Base-by-base conservation (phyloP, 345 rosid genomes). In the Leavenworthia alabamica region DNA sequence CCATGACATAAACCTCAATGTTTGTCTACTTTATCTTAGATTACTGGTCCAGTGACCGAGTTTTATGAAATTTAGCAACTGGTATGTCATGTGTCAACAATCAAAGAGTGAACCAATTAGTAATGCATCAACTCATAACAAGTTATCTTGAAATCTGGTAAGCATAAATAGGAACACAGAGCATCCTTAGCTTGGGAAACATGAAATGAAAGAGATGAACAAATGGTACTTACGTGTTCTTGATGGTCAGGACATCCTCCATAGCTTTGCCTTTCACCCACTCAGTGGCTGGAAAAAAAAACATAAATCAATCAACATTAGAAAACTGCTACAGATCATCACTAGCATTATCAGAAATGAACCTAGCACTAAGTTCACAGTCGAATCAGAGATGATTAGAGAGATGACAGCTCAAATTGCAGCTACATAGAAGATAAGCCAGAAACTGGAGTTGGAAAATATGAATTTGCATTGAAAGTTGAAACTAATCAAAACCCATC, bases 211-310 rank as follows among this genome's bases (percentile, higher is more conserved):
- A 52, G 49, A 55, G 29, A 15, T 32, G 33, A 57, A 7, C 35
- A 0, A 19, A 51, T 29, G 14, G 5, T 22, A 70, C 97, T 85
- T 61, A 90, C 99, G 99, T 85, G 78, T 94, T 94, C 63, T 86
- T 90, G 43, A 94, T 94, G 67, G 97, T 62, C 27, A 94, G 10
- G 7, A 90, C 97, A 60, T 94, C 97, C 64, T 88, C 95, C 89
- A 83, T 84, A 56, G 81, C 83, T 73, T 81, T 94, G 49, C 97
- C 99, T 71, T 89, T 94, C 83, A 90, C 99, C 99, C 99, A 94
- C 73, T 94, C 99, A 8, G 97, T 85, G 19, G 89, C 99, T 94
- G 52, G n/a, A n/a, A n/a, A n/a, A 27, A 8, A 53, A 20, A 8
- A 8, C 63, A 41, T 22, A 29, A 52, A 64, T 5, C 43, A 52